Conservation (phyloP, 23 red algal species). For the Gracilariopsis chorda region DNA sequence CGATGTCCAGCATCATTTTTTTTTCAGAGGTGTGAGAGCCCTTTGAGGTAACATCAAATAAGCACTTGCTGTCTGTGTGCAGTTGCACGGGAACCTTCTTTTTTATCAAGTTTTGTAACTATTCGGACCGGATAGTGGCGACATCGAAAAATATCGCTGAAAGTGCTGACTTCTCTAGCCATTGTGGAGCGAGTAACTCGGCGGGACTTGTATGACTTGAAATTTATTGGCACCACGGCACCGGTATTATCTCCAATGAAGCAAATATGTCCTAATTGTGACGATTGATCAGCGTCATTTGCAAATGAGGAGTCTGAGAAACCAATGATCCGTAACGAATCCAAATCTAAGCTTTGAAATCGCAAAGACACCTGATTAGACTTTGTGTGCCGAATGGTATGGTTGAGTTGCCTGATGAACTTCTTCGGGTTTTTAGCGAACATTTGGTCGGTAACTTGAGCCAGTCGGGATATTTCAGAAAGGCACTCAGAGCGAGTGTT, state of each 20-base stretch:
- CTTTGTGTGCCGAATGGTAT: not conserved
- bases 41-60: not conserved
- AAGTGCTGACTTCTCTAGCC: constrained; percentile 3
- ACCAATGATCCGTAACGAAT: not conserved
- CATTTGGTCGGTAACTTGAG: not conserved
- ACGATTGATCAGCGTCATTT: constrained; percentile 27
- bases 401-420: not conserved
- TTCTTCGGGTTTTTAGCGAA: not conserved
- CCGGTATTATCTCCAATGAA: not conserved
- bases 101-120: not conserved
- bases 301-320: constrained; percentile 34
- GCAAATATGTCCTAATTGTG: not conserved
- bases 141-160: constrained; percentile 45
- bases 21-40: not conserved
- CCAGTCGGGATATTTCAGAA: constrained; percentile 3
- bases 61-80: not conserved
- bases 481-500: constrained; percentile 33
- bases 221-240: not conserved
- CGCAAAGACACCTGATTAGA: not conserved
- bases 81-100: not conserved
- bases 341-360: not conserved
- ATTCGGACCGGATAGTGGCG: not conserved
- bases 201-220: constrained; percentile 29
- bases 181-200: not conserved
- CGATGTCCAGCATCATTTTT: not conserved